phyloP scores from a whole-genome alignment of 1,284 basidiomycete species.

The Moesziomyces globuligerus region DNA sequence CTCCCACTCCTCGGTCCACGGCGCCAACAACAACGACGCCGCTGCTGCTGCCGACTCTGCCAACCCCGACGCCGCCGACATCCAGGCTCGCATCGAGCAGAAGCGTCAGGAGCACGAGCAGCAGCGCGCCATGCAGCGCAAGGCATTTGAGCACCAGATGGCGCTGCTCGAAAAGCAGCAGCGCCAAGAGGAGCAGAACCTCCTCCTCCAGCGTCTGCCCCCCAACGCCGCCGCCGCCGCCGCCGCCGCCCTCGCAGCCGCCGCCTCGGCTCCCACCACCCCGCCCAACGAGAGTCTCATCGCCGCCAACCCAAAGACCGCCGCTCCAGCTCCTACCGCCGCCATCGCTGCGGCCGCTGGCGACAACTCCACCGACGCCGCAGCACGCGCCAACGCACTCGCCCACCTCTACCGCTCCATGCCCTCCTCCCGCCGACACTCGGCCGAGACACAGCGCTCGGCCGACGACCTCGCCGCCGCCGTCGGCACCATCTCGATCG shows the following conservation, averaged over 20 bases:
- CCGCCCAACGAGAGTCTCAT: slow-evolving; percentile 30
- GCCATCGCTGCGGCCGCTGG: slow-evolving; percentile 1
- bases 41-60: slow-evolving; percentile 9
- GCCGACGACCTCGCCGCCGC: slow-evolving; percentile 30
- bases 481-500: slow-evolving; percentile 31
- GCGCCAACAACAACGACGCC: slow-evolving; percentile 7
- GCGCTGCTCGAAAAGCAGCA: slow-evolving; percentile 51
- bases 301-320: slow-evolving; percentile 20
- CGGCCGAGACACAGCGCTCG: slow-evolving; percentile 11
- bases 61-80: slow-evolving; percentile 24
- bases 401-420: slow-evolving; percentile 37
- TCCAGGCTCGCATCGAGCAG: slow-evolving; percentile 48
- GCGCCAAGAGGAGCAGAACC: slow-evolving; percentile 49
- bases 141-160: slow-evolving; percentile 59
- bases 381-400: slow-evolving; percentile 11
- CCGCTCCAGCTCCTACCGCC: slow-evolving; percentile 3
- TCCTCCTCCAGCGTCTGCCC: slow-evolving; percentile 31
- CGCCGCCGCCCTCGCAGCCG: slow-evolving; percentile 10
- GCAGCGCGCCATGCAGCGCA: slow-evolving; percentile 54
- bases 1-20: slow-evolving; percentile 18
- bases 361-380: slow-evolving; percentile 4
- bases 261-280: slow-evolving; percentile 47
- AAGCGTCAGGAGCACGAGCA: slow-evolving; percentile 57
- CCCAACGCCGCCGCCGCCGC: background rate
- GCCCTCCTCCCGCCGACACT: slow-evolving; percentile 44